A percentile compares a stretch with the other conserved stretches of the same genome.
Evolutionary conservation across 164 flowering plant genomes (phyloP).

Genomic region (Nymphaea thermarum): DNA sequence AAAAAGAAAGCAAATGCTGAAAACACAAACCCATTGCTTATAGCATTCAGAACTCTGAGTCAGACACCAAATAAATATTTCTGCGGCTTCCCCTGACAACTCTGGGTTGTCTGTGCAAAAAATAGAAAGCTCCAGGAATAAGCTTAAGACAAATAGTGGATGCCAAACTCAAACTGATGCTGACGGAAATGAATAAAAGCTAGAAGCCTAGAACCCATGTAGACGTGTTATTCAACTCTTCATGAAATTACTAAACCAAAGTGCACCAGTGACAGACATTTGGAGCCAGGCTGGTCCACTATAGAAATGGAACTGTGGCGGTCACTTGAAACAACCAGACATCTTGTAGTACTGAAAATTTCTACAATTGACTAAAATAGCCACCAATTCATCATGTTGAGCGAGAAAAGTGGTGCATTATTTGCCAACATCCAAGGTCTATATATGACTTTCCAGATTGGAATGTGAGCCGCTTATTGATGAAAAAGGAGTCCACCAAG

Average conservation of each 20-base stretch:
- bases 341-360: too few species aligned
- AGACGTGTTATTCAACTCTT: neutral
- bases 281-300: too few species aligned
- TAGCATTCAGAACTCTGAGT: slow-evolving; percentile 54
- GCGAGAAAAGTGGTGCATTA: neutral
- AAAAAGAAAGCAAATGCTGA: neutral
- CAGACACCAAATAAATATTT: slow-evolving; percentile 59
- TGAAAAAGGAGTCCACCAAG: neutral
- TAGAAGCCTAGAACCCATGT: neutral
- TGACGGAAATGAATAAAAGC: neutral
- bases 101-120: slow-evolving; percentile 39
- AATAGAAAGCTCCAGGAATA: slow-evolving; percentile 4
- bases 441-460: neutral
- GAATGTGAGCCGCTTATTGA: neutral
- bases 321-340: too few species aligned
- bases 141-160: neutral
- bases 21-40: slow-evolving; percentile 69
- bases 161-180: neutral
- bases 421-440: neutral
- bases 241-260: neutral
- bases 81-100: slow-evolving; percentile 57
- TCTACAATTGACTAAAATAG: too few species aligned
- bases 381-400: too few species aligned
- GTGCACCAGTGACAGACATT: neutral
- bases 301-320: too few species aligned